Conservation (phyloP, 345 rosid species). For the Anacardium occidentale region DNA sequence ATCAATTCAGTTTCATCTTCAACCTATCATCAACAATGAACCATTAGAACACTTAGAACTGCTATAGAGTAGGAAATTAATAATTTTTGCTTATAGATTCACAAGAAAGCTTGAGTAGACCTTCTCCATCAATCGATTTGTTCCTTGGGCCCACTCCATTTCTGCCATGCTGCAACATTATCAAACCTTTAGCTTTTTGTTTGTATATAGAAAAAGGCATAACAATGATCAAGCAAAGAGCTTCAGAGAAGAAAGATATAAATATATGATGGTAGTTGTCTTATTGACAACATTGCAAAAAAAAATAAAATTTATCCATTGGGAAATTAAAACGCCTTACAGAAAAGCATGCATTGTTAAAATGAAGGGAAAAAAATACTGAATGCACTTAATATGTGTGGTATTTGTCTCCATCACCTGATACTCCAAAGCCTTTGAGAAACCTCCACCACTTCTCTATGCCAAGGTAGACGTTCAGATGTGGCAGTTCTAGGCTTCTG, state of each 20-base stretch:
- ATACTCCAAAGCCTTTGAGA: constrained; percentile 49
- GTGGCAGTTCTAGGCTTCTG: constrained; percentile 70
- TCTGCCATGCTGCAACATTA: constrained; percentile 59
- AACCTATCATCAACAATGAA: constrained; percentile 44
- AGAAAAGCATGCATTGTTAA: neutral
- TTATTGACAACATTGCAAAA: neutral
- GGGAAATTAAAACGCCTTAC: neutral
- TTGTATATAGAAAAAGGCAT: neutral
- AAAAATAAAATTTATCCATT: neutral
- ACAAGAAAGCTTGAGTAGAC: constrained; percentile 36
- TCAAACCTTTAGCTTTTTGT: neutral
- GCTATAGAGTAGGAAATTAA: neutral
- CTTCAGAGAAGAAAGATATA: neutral
- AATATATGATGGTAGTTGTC: neutral
- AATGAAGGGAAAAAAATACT: neutral
- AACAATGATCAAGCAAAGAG: neutral
- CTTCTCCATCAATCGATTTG: constrained; percentile 69
- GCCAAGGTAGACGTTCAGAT: constrained; percentile 60
- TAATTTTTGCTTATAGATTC: neutral
- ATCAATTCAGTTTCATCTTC: constrained; percentile 50
- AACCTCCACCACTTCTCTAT: constrained; percentile 52
- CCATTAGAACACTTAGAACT: constrained; percentile 18
- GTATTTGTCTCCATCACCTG: constrained; percentile 45
- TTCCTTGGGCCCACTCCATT: constrained; percentile 61
- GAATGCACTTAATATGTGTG: neutral